Evolutionary conservation across 1,284 basidiomycete genomes (phyloP).

Genomic region (Somion occarium): DNA sequence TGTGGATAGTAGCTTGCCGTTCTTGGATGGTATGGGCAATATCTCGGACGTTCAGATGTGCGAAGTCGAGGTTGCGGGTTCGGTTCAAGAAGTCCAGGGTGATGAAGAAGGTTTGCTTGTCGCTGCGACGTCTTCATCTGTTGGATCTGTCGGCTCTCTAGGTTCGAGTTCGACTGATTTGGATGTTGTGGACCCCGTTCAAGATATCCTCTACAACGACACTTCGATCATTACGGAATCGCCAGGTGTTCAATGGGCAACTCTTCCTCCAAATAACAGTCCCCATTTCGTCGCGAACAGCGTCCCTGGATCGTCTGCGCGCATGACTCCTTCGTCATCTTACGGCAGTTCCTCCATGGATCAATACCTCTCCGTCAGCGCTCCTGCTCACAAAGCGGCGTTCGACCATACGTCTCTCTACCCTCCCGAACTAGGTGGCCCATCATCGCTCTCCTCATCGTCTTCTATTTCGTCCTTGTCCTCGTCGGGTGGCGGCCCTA

Average conservation of each 20-base stretch:
- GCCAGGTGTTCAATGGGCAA: slow-evolving; percentile 20
- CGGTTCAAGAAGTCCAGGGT: slow-evolving; percentile 52
- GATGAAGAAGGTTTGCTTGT: slow-evolving; percentile 56
- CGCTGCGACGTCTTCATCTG: slow-evolving; percentile 13
- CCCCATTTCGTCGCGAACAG: slow-evolving; percentile 38
- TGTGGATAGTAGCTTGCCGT: slow-evolving; percentile 17
- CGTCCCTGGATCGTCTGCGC: slow-evolving; percentile 7
- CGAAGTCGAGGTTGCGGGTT: slow-evolving; percentile 54
- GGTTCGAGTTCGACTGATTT: slow-evolving; percentile 2
- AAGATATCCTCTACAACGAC: slow-evolving; percentile 21
- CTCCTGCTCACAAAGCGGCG: slow-evolving; percentile 59
- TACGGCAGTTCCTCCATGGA: slow-evolving; percentile 16
- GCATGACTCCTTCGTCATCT: slow-evolving; percentile 9
- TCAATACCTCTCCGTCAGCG: slow-evolving; percentile 48
- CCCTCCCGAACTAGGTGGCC: slow-evolving; percentile 31
- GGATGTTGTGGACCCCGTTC: slow-evolving; percentile 10
- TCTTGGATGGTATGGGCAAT: slow-evolving; percentile 16
- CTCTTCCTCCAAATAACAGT: slow-evolving; percentile 12
- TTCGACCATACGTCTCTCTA: slow-evolving; percentile 58
- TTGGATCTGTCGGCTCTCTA: slow-evolving; percentile 8
- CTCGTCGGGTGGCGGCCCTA: slow-evolving; percentile 42
- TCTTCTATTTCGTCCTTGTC: background rate
- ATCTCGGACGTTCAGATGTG: slow-evolving; percentile 45
- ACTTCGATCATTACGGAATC: slow-evolving; percentile 14
- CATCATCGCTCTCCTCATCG: background rate